Evolutionary conservation across 257 asterid genomes (phyloP), one percentile per base, ranked within the genome.

Genomic region (Solanum chmielewskii): DNA sequence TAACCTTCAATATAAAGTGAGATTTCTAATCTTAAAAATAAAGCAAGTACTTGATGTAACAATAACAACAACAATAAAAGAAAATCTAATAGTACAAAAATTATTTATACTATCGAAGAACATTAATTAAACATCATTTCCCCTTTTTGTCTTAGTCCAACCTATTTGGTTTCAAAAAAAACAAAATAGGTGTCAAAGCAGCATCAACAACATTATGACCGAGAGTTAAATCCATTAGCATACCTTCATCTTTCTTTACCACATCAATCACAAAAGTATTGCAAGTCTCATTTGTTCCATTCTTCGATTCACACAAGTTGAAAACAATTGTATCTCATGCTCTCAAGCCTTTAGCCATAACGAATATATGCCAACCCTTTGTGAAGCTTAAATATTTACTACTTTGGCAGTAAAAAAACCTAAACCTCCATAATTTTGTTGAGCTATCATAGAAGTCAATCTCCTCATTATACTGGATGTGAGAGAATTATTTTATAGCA

Each of bases 321-420:
- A 95, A 93, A 29, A 92, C 76, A 44, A 93, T 89, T 69, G 71
- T 83, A 86, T 96, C 98, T 87, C 86, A 89, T 0, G 95, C 83
- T 52, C 39, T 91, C 49, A 96, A 25, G 12, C 90, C 88, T 59
- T 93, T 93, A 1, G 90, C 97, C 70, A 87, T 93, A 3, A 91
- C 96, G 70, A 95, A 95, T 16, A 92, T 68, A 71, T 91, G 94
- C 98, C 99, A 95, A 0, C 98, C 98, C 73, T 93, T 89, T 1
- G 98, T 95, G 89, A 96, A 93, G 92, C 35, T 97, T 18, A 86
- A 94, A 41, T 98, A 94, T 35, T 93, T 96, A 89, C 98, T 95
- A 33, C 96, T 96, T 84, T 88, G 91, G 98, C 97, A 96, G 29
- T 93, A 95, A 29, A 98, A 93, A 37, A 92, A 95, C 2, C 95